Evolutionary conservation across 805 yeast genomes (phyloP), one percentile per base, ranked within the genome.

Genomic region (Candida incommunis): DNA sequence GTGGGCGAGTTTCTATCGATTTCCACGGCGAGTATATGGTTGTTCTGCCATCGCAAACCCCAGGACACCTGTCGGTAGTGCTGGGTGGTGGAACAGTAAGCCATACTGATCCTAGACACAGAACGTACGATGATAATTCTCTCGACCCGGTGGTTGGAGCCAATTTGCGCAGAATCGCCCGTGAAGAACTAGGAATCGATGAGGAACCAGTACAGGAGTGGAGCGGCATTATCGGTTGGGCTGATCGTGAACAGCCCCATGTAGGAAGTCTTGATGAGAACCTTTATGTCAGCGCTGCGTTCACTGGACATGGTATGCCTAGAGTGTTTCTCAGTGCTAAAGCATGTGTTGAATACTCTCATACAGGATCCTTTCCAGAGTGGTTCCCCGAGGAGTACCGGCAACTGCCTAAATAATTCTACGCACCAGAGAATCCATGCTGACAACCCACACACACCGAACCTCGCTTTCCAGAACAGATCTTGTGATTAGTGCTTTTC

Each of bases 261-360:
- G 70, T 70, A 20, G 76, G 76, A 20, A 67, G 64, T 44, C 45
- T 70, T 24, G 27, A 46, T 2, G 41, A 41, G 22, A 35, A 41
- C 22, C 15, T 40, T 15, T 25, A 40, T 21, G 31, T 45, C 2
- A 57, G 63, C 48, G 74, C 74, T 3, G 76, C 75, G 0, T 71
- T 68, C 54, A 65, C 67, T 40, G 76, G 75, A 2, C 75, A 71
- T 54, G 76, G 76, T 20, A 70, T 71, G 75, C 74, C 75, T 29
- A 57, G 74, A 37, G 66, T 69, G 4, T 64, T 65, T 45, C 44
- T 67, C 4, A 50, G 62, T 41, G 72, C 69, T 13, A 63, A 66
- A 45, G 69, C 68, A 1, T 46, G 69, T 16, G 70, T 50, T 4
- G 45, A 43, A 24, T 9, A 41, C 26, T 21, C 23, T 22, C 41